Conservation (phyloP, 2,329 filamentous ascomycete species). For the Phialophora tarda region DNA sequence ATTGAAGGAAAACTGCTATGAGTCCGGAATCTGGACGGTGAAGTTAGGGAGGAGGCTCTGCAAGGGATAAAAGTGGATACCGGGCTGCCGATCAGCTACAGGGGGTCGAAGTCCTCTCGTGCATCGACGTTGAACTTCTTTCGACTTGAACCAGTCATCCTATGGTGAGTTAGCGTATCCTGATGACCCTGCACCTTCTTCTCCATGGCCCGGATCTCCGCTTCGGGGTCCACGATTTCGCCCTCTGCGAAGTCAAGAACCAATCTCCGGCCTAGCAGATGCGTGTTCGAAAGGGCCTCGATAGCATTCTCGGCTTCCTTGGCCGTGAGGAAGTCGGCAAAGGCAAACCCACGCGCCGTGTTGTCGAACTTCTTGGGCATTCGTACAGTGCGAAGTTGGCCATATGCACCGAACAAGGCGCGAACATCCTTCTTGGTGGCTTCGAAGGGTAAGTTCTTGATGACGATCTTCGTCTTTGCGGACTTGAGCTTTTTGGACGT, state of each 20-base stretch:
- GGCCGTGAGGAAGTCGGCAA: slow-evolving; percentile 91
- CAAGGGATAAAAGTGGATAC: slow-evolving; percentile 28
- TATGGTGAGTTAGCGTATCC: slow-evolving; percentile 87
- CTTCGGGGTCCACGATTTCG: slow-evolving; percentile 88
- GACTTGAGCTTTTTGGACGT: slow-evolving; percentile 77
- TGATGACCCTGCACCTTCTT: slow-evolving; percentile 90
- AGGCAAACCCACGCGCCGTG: slow-evolving; percentile 88
- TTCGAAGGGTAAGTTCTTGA: slow-evolving; percentile 98
- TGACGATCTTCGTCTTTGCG: slow-evolving; percentile 86
- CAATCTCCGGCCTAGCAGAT: slow-evolving; percentile 85
- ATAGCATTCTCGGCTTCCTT: slow-evolving; percentile 90
- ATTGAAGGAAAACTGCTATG: slow-evolving; percentile 15
- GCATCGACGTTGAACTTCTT: slow-evolving; percentile 83
- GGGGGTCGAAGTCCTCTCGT: slow-evolving; percentile 65
- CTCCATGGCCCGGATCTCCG: slow-evolving; percentile 96
- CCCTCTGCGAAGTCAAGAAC: slow-evolving; percentile 91
- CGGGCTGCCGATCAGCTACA: slow-evolving; percentile 21
- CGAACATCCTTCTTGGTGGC: slow-evolving; percentile 90
- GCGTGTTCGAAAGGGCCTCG: slow-evolving; percentile 87
- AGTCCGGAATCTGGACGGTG: slow-evolving; percentile 6
- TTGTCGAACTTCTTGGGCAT: slow-evolving; percentile 95
- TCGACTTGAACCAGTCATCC: slow-evolving; percentile 76
- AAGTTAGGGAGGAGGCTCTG: slow-evolving; percentile 20
- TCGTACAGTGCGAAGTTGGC: slow-evolving; percentile 87
- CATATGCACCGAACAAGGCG: slow-evolving; percentile 84